A percentile compares a stretch with the other conserved stretches of the same genome.
phyloP scores from a whole-genome alignment of 2,329 filamentous ascomycete species.

The Aureobasidium sp. region DNA sequence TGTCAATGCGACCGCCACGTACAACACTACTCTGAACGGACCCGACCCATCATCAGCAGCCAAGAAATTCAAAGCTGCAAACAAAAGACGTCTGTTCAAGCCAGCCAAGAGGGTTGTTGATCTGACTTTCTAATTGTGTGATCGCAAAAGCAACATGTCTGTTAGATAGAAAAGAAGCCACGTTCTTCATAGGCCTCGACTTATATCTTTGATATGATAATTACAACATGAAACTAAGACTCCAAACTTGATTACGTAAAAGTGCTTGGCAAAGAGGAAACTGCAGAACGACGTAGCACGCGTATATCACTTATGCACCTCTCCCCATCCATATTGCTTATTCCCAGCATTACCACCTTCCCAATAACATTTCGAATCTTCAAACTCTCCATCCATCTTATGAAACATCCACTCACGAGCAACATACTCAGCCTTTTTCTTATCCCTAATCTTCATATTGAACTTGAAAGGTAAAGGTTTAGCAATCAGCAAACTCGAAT shows the following conservation, averaged over 20 bases:
- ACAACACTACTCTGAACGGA: constrained; percentile 21
- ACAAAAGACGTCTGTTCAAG: constrained; percentile 18
- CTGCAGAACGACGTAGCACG: background rate
- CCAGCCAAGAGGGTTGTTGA: constrained; percentile 12
- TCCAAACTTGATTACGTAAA: background rate
- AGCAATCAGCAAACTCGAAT: constrained; percentile 49
- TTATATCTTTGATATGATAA: background rate
- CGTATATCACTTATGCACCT: constrained; percentile 17
- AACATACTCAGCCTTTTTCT: constrained; percentile 35
- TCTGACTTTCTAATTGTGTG: background rate
- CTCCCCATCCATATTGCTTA: constrained; percentile 28
- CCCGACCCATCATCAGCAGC: constrained; percentile 8
- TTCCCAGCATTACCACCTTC: constrained; percentile 31
- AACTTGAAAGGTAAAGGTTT: constrained; percentile 53
- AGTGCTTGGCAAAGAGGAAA: background rate
- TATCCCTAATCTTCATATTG: constrained; percentile 39
- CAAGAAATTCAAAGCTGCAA: constrained; percentile 15
- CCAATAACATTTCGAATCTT: constrained; percentile 43
- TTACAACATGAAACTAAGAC: background rate
- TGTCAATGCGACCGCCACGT: constrained; percentile 4
- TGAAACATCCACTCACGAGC: constrained; percentile 40
- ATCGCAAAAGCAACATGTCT: background rate
- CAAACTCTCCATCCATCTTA: constrained; percentile 43
- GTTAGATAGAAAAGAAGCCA: background rate
- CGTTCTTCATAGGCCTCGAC: background rate